Evolutionary conservation across 75 land plant genomes (phyloP), one percentile per base, ranked within the genome.

Genomic region (Cryptomeria japonica): DNA sequence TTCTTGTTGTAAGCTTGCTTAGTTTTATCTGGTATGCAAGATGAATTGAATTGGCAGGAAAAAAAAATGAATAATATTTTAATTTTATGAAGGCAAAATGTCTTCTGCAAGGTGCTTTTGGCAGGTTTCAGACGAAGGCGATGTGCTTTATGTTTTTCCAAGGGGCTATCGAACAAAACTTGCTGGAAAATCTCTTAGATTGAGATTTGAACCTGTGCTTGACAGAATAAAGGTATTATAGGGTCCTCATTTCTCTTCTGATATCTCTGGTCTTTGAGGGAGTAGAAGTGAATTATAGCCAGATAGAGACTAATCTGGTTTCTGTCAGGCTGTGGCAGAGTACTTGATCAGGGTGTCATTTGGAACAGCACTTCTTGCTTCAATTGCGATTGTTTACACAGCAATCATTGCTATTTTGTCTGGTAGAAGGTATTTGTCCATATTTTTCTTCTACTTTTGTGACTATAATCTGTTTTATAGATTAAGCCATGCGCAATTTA

Each of bases 101-200:
- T 87, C 58, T 75, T 53, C 86, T 90, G 93, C 82, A 90, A 86
- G 91, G 82, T 87, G 64, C 32, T 85, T 51, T 89, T 79, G 75
- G 79, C 94, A 98, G 99, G 99, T 98, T 76, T 98, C 99, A 18
- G 97, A 97, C 91, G 99, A 98, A 90, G 99, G 99, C 34, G 99
- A 98, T 92, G 99, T 98, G 86, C 93, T 98, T 15, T 98, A 96
- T 91, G 96, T 95, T 55, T 95, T 97, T 72, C 95, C 99, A 51
- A 96, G 91, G 84, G 96, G 97, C 87, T 98, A 96, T 87, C 96
- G 97, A 39, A 37, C 95, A 18, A 95, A 93, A 68, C 96, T 98
- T 87, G 88, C 90, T 70, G 91, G 93, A 1, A 98, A 96, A 87
- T 97, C 99, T 37, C 91, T 98, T 88, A 93, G 94, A 86, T 84